Conservation (phyloP, 1,284 basidiomycete species). For the Austroboletus rostrupii region DNA sequence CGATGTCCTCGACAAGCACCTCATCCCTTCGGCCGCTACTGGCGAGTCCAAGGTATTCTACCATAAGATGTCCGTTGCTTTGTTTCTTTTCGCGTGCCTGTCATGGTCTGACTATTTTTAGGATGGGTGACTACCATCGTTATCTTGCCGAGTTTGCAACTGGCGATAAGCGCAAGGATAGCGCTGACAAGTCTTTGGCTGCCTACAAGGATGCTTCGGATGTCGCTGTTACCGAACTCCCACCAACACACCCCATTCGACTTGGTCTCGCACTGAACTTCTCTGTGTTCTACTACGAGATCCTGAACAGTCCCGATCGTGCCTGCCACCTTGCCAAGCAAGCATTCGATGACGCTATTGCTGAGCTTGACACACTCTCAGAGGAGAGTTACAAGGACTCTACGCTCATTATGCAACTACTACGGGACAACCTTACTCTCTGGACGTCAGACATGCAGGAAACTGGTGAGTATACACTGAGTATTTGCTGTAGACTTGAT, state of each 20-base stretch:
- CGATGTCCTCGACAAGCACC: slow-evolving; percentile 97
- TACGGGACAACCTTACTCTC: slow-evolving; percentile 97
- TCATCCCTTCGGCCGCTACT: slow-evolving; percentile 96
- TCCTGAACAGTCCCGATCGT: slow-evolving; percentile 98
- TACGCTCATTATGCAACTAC: slow-evolving; percentile 97
- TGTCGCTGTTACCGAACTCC: slow-evolving; percentile 95
- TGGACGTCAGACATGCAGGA: slow-evolving; percentile 99
- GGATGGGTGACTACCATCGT: slow-evolving; percentile 99
- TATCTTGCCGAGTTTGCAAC: slow-evolving; percentile 99
- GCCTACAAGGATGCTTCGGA: slow-evolving; percentile 99
- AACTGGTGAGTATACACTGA: slow-evolving; percentile 50
- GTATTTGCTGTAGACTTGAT: not conserved
- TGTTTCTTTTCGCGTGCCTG: not conserved
- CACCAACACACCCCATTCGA: slow-evolving; percentile 98
- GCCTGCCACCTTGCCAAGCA: slow-evolving; percentile 99
- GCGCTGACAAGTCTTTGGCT: slow-evolving; percentile 97
- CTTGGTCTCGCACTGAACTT: slow-evolving; percentile 99
- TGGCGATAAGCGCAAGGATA: slow-evolving; percentile 97
- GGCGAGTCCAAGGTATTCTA: slow-evolving; percentile 99
- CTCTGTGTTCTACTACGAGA: slow-evolving; percentile 99
- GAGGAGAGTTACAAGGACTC: slow-evolving; percentile 99
- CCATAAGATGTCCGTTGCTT: slow-evolving; percentile 91
- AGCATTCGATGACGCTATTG: slow-evolving; percentile 99
- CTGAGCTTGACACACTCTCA: slow-evolving; percentile 98
- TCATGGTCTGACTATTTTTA: slow-evolving; percentile 30